Evolutionary conservation across 148 eudicot genomes (phyloP).

Genomic region (Euryodendron excelsum): DNA sequence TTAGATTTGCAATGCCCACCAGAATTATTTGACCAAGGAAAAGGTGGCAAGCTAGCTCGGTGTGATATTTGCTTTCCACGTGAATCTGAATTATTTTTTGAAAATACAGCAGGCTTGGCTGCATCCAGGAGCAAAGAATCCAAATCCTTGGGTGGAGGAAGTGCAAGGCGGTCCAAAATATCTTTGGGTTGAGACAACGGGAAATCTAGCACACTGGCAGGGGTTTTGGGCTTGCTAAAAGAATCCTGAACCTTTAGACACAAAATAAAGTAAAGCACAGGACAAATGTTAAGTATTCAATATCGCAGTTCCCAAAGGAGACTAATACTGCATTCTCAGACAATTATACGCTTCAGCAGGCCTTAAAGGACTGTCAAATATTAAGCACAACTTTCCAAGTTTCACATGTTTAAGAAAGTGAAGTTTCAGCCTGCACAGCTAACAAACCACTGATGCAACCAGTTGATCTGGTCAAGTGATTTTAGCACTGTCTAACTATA

Average conservation of each 20-base stretch:
- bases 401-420: not conserved
- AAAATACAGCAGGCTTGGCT: constrained; percentile 40
- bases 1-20: constrained; percentile 60
- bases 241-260: constrained; percentile 46
- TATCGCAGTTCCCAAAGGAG: constrained; percentile 5
- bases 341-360: not conserved
- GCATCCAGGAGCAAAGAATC: constrained; percentile 78
- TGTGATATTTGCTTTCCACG: constrained; percentile 56
- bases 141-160: constrained; percentile 76
- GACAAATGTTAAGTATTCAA: constrained; percentile 2
- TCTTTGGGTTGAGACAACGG: constrained; percentile 57
- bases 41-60: constrained; percentile 61
- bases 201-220: constrained; percentile 26
- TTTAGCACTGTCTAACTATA: not conserved
- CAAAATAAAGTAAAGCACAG: not conserved
- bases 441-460: not conserved
- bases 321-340: not conserved
- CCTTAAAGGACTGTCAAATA: not conserved
- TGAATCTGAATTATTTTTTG: constrained; percentile 48
- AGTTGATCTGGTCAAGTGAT: not conserved
- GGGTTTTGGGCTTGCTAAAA: constrained; percentile 28
- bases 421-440: not conserved
- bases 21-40: constrained; percentile 77
- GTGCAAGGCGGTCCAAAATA: constrained; percentile 58
- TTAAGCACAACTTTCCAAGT: not conserved